These are phyloP conservation scores for Pseudozyma tsukubaensis DNA, from an alignment of 1,284 basidiomycete genomes.

Conservation along the genomic window DNA sequence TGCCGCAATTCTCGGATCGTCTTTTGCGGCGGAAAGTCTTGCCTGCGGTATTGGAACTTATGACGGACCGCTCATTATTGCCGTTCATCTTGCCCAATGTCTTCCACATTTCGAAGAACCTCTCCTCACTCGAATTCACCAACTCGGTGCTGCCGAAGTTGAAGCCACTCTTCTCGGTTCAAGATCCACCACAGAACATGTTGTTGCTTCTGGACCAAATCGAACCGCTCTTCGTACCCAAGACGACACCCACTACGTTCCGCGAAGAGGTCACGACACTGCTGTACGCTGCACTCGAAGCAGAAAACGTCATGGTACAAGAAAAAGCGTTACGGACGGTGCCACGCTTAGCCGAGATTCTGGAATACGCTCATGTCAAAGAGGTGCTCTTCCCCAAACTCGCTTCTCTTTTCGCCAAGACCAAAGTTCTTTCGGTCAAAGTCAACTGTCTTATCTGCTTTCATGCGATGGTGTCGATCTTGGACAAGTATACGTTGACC, in stretches of 20 bases:
- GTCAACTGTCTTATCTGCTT: slow-evolving; percentile 87
- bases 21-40: slow-evolving; percentile 88
- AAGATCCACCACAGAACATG: slow-evolving; percentile 91
- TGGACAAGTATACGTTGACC: slow-evolving; percentile 84
- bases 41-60: slow-evolving; percentile 76
- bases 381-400: slow-evolving; percentile 65
- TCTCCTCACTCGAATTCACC: slow-evolving; percentile 80
- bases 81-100: slow-evolving; percentile 98
- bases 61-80: slow-evolving; percentile 71
- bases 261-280: slow-evolving; percentile 92
- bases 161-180: slow-evolving; percentile 88
- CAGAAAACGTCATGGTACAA: slow-evolving; percentile 81
- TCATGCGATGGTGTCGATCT: slow-evolving; percentile 87
- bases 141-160: slow-evolving; percentile 84
- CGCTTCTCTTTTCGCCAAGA: slow-evolving; percentile 62
- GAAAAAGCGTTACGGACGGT: slow-evolving; percentile 87
- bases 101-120: slow-evolving; percentile 85
- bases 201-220: slow-evolving; percentile 80
- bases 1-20: slow-evolving; percentile 88
- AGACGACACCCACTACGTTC: slow-evolving; percentile 87
- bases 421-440: slow-evolving; percentile 76
- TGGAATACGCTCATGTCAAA: slow-evolving; percentile 74
- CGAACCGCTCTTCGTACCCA: slow-evolving; percentile 80
- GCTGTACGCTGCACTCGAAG: slow-evolving; percentile 93
- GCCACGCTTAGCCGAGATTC: slow-evolving; percentile 87